Evolutionary conservation across 148 eudicot species (phyloP).

Genomic region (Chenopodium berlandieri): DNA sequence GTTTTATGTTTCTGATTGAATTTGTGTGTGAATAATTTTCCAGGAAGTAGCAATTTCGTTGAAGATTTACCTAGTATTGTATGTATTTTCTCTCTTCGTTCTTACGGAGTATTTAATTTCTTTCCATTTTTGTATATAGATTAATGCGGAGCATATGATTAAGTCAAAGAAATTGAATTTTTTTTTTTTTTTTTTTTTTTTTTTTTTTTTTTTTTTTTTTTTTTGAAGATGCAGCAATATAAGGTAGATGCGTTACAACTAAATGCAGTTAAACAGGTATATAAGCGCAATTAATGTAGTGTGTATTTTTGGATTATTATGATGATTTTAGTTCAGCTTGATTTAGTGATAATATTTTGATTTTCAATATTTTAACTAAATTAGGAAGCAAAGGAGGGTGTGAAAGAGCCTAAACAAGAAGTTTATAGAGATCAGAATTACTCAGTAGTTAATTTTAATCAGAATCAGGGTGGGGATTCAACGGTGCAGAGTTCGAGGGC

Average conservation of each 20-base stretch:
- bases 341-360: conserved; percentile 18
- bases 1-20: not conserved
- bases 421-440: conserved; percentile 65
- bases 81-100: conserved; percentile 26
- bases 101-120: not conserved
- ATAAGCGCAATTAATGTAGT: not conserved
- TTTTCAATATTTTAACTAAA: conserved; percentile 8
- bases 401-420: conserved; percentile 62
- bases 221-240: conserved; percentile 48
- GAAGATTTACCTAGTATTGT: conserved; percentile 78
- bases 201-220: not conserved
- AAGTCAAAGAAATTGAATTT: not conserved
- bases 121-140: not conserved
- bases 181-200: conserved; percentile 7
- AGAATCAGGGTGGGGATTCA: conserved; percentile 28
- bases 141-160: too few species aligned
- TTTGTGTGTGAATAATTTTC: conserved; percentile 19
- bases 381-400: conserved; percentile 52
- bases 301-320: conserved; percentile 6
- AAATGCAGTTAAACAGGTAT: conserved; percentile 60
- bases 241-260: conserved; percentile 54
- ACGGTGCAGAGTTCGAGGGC: conserved; percentile 28
- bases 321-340: conserved; percentile 21
- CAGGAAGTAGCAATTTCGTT: conserved; percentile 44
- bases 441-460: conserved; percentile 33